Conservation (phyloP, 2,329 filamentous ascomycete species). For the Lecanosticta acicola region DNA sequence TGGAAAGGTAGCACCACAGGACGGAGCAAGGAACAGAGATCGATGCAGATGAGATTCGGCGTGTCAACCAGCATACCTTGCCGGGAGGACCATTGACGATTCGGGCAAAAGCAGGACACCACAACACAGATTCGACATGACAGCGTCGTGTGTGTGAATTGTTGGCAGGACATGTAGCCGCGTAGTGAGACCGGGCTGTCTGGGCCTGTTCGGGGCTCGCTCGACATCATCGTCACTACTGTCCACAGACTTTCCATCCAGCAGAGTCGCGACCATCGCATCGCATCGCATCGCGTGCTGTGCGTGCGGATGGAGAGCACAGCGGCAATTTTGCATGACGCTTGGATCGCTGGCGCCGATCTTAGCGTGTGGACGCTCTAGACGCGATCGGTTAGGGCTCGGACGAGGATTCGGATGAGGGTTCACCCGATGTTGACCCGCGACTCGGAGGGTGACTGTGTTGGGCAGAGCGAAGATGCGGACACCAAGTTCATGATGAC, state of each 20-base stretch:
- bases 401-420: too few relatives aligned
- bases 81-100: not conserved
- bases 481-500: not conserved
- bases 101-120: not conserved
- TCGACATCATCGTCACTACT: too few relatives aligned
- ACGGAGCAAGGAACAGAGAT: not conserved
- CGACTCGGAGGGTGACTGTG: not conserved
- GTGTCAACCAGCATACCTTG: not conserved
- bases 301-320: not conserved
- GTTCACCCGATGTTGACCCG: not conserved
- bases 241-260: too few relatives aligned
- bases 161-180: too few relatives aligned
- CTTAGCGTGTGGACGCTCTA: too few relatives aligned
- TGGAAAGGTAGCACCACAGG: slow-evolving; percentile 1
- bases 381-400: too few relatives aligned
- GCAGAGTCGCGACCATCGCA: too few relatives aligned
- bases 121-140: too few relatives aligned
- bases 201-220: too few relatives aligned
- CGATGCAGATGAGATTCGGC: not conserved
- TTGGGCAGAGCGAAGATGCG: too few relatives aligned
- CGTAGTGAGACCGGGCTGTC: too few relatives aligned
- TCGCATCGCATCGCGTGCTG: not conserved
- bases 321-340: not conserved
- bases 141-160: too few relatives aligned
- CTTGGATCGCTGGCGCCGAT: not conserved